Conservation (phyloP, 139 green algal species). For the Chlorella sorokiniana region DNA sequence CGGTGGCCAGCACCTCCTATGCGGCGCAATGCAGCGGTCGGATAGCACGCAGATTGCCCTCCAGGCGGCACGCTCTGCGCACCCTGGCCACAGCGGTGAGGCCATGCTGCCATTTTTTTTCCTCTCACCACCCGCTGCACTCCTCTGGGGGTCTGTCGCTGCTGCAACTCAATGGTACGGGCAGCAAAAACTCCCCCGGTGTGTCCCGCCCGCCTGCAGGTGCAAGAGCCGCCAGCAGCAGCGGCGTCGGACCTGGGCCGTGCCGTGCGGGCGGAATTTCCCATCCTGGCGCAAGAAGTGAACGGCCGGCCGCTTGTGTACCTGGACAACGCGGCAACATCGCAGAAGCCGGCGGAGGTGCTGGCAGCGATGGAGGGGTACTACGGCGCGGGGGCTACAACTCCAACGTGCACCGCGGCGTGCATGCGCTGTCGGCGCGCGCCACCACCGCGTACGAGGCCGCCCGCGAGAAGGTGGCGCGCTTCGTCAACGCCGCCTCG, state of each 20-base stretch:
- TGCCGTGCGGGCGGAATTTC: conserved; percentile 64
- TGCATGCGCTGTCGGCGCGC: conserved; percentile 77
- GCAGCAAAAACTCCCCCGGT: too few relatives aligned
- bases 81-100: conserved; percentile 3
- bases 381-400: conserved; percentile 85
- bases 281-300: conserved; percentile 87
- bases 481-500: conserved; percentile 83
- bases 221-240: neutral
- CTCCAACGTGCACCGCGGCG: conserved; percentile 96
- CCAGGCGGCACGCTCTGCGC: too few relatives aligned
- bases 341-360: conserved; percentile 90
- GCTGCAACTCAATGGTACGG: too few relatives aligned
- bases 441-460: conserved; percentile 94
- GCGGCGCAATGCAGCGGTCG: neutral
- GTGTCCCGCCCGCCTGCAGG: neutral
- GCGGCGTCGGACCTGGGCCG: conserved; percentile 2
- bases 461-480: conserved; percentile 85
- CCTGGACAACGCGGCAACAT: conserved; percentile 97
- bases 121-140: neutral
- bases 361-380: conserved; percentile 80
- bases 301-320: conserved; percentile 90
- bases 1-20: conserved; percentile 26
- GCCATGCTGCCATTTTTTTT: neutral
- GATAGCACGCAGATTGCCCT: too few relatives aligned
- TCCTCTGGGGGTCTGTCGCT: neutral